These are phyloP conservation scores for Cryptosporidium tyzzeri DNA, from an alignment of 169 alveolate species.

Conservation along the genomic window DNA sequence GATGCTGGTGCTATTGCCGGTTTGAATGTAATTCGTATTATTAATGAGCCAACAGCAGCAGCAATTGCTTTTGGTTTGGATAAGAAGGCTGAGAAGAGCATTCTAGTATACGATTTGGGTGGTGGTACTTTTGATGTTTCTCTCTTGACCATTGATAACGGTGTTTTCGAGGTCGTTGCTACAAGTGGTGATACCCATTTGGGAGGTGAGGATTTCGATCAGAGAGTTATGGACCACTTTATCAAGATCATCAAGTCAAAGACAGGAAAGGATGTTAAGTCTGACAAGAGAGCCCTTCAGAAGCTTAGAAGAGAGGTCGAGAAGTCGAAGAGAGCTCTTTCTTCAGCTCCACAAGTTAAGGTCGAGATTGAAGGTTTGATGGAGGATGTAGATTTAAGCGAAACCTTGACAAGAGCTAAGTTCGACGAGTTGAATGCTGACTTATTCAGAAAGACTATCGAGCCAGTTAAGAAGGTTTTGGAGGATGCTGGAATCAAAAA, in stretches of 20 bases:
- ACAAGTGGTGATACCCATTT: constrained; percentile 99
- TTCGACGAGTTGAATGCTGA: constrained; percentile 93
- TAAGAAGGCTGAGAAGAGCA: constrained; percentile 92
- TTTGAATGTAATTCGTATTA: constrained; percentile 95
- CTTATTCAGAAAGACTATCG: constrained; percentile 89
- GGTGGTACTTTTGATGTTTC: constrained; percentile 99
- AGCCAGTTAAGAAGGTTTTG: constrained; percentile 91
- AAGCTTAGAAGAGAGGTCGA: constrained; percentile 98
- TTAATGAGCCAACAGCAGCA: constrained; percentile 99
- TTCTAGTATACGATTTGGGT: constrained; percentile 98
- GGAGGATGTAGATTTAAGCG: constrained; percentile 90
- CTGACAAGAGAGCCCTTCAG: constrained; percentile 95
- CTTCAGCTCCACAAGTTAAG: constrained; percentile 90
- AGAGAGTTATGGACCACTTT: constrained; percentile 97
- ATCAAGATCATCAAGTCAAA: constrained; percentile 93
- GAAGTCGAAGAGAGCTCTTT: constrained; percentile 96
- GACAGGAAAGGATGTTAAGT: constrained; percentile 90
- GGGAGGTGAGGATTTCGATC: constrained; percentile 99
- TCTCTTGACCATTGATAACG: constrained; percentile 96
- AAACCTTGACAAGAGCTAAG: constrained; percentile 92
- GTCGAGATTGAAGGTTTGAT: constrained; percentile 89
- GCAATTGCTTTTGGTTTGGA: constrained; percentile 99
- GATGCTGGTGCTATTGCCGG: constrained; percentile 99
- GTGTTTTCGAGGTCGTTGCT: constrained; percentile 98
- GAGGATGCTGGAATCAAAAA: constrained; percentile 89